phyloP scores from a whole-genome alignment of 2,329 filamentous ascomycete genomes.

The Beauveria rudraprayagi region DNA sequence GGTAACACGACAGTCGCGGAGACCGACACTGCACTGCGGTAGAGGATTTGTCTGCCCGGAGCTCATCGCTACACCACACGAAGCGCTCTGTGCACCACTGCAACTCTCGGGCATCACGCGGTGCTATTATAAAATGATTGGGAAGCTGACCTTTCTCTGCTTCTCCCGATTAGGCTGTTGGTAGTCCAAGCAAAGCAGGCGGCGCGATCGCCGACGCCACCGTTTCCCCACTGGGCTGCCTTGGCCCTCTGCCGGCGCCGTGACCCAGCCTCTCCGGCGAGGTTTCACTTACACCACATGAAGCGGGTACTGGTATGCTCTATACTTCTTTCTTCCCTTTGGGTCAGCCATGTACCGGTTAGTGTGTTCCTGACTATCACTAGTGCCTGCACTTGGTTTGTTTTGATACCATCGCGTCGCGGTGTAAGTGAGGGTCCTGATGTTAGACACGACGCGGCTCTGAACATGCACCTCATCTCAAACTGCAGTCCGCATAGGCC shows the following conservation, averaged over 20 bases:
- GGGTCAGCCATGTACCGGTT: neutral
- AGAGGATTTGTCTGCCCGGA: neutral
- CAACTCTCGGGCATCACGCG: conserved; percentile 1
- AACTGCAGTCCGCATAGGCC: neutral
- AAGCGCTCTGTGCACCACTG: neutral
- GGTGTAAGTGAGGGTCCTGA: neutral
- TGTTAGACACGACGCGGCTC: neutral
- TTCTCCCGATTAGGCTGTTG: conserved; percentile 2
- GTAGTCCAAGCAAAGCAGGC: neutral
- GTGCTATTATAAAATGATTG: neutral
- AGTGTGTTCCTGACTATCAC: neutral
- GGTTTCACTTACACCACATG: conserved; percentile 3
- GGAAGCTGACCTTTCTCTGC: neutral
- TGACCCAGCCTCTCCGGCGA: neutral
- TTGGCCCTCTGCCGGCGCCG: neutral
- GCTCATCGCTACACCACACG: neutral
- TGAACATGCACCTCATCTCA: neutral
- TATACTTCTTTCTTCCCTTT: neutral
- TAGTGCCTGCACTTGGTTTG: neutral
- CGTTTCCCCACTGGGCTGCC: neutral
- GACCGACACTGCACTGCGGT: neutral
- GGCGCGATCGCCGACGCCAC: neutral
- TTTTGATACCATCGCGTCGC: neutral
- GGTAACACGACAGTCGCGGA: neutral
- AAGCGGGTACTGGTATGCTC: neutral